Conservation (phyloP, 2,329 filamentous ascomycete species). For the Dothistroma pini region DNA sequence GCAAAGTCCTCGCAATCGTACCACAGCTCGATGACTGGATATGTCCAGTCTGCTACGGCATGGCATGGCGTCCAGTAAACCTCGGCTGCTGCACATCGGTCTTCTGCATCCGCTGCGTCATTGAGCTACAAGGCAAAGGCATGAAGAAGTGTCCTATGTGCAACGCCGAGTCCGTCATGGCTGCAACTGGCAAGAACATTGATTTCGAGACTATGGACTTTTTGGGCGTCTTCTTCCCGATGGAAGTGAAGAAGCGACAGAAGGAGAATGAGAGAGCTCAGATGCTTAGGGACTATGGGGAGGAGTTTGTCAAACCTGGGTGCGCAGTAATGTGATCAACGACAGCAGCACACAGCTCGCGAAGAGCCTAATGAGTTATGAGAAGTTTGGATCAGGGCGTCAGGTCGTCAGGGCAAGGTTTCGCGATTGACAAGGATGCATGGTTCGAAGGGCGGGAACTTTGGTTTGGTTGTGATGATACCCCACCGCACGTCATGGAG, state of each 20-base stretch:
- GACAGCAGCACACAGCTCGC: background rate
- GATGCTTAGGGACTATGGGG: conserved; percentile 49
- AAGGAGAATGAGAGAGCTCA: conserved; percentile 70
- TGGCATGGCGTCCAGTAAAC: conserved; percentile 78
- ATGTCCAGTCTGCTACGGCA: conserved; percentile 74
- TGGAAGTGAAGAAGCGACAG: conserved; percentile 60
- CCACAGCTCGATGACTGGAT: conserved; percentile 81
- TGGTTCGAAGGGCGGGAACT: conserved; percentile 2
- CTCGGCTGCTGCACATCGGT: conserved; percentile 67
- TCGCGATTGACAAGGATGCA: background rate
- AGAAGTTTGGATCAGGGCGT: background rate
- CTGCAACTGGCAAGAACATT: conserved; percentile 64
- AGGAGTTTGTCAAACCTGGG: conserved; percentile 32
- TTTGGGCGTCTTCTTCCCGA: conserved; percentile 71
- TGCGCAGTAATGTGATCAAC: conserved; percentile 32
- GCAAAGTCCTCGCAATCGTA: conserved; percentile 67
- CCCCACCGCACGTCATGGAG: conserved; percentile 11
- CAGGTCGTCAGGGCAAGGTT: too few relatives aligned
- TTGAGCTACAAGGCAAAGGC: conserved; percentile 68
- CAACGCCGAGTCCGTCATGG: conserved; percentile 65
- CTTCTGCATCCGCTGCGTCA: conserved; percentile 79
- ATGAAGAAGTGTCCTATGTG: conserved; percentile 73
- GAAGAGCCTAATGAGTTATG: background rate
- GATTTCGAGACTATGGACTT: conserved; percentile 66
- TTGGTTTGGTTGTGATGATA: conserved; percentile 8